Percentiles rank a stretch among this genome's conserved stretches.
phyloP scores from a whole-genome alignment of 192 early-diverging fungal genomes.

The Coemansia sp. region DNA sequence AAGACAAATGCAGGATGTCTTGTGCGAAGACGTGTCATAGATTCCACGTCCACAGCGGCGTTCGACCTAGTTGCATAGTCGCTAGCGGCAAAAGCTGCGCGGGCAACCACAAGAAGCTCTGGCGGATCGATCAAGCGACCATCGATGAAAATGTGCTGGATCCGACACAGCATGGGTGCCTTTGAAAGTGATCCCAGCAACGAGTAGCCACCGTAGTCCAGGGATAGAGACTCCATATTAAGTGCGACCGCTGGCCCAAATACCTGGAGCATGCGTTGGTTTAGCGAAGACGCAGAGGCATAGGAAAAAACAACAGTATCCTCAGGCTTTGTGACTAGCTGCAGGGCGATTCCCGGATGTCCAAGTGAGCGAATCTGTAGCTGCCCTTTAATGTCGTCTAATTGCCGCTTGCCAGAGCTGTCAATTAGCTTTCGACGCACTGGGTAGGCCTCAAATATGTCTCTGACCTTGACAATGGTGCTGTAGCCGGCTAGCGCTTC shows the following conservation, averaged over 20 bases:
- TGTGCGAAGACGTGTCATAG: neutral
- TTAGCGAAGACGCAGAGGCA: conserved; percentile 25
- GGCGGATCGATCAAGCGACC: conserved; percentile 4
- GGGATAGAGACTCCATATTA: conserved; percentile 25
- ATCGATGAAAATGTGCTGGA: conserved; percentile 36
- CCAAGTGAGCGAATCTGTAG: conserved; percentile 28
- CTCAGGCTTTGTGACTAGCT: conserved; percentile 12
- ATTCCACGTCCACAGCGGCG: neutral
- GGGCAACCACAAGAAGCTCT: conserved; percentile 19
- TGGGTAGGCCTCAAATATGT: conserved; percentile 31
- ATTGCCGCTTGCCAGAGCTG: conserved; percentile 9
- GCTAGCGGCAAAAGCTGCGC: conserved; percentile 13
- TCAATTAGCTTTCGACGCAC: conserved; percentile 24
- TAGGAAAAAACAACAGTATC: conserved; percentile 13
- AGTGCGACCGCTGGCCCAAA: conserved; percentile 27
- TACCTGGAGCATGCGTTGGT: conserved; percentile 37
- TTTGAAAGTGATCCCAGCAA: conserved; percentile 39
- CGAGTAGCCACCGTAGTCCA: conserved; percentile 18
- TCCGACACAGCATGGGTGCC: conserved; percentile 15
- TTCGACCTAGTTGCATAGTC: conserved; percentile 12
- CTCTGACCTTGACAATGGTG: conserved; percentile 23
- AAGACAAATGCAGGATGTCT: conserved; percentile 37
- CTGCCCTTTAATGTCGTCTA: conserved; percentile 15
- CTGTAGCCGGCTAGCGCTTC: neutral
- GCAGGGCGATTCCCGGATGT: conserved; percentile 30